Base-by-base conservation (phyloP, 164 flowering plant genomes). In the Vitis rotundifolia region DNA sequence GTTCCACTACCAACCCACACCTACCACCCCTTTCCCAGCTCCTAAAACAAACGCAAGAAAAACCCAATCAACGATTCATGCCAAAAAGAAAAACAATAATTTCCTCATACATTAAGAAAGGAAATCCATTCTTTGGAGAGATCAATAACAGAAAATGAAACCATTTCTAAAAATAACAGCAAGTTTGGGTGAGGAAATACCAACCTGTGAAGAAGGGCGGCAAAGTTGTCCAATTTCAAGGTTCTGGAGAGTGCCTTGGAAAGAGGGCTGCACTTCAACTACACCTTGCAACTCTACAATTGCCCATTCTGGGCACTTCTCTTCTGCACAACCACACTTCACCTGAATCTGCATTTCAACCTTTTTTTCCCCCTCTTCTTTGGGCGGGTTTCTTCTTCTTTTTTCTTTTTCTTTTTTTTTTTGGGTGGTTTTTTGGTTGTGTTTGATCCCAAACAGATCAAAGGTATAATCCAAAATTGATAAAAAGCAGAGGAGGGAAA, bases 201-300 rank as follows among this genome's bases (percentile, higher is more conserved):
- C 19, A 9, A 91, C 95, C 94, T 89, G 86, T 5, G 93, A 83
- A 26, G 94, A 87, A 74, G 89, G 81, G 54, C 93, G 96, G 77
- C 97, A 91, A 54, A 92, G 91, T 18, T 71, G 68, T 51, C 97
- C 98, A 61, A 94, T 91, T 60, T 85, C 83, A 68, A 92, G 94
- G 80, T 85, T 83, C 11, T 85, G 94, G 68, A 92, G 73, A 26
- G 72, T 75, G 60, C 77, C 82, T 62, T 80, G 76, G 64, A 89
- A 80, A 15, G 81, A 62, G 13, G 93, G 83, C 57, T 91, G 92
- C 37, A 80, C 83, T 74, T 94, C 97, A 49, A 94, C 80, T 4
- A 79, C 83, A 53, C 99, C 99, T 81, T 94, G 98, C 59, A 92
- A 55, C 68, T 92, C 98, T 2, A 94, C 74, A 48, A 94, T 83